phyloP scores from a whole-genome alignment of 1,284 basidiomycete species.

The Rhodotorula sp. region DNA sequence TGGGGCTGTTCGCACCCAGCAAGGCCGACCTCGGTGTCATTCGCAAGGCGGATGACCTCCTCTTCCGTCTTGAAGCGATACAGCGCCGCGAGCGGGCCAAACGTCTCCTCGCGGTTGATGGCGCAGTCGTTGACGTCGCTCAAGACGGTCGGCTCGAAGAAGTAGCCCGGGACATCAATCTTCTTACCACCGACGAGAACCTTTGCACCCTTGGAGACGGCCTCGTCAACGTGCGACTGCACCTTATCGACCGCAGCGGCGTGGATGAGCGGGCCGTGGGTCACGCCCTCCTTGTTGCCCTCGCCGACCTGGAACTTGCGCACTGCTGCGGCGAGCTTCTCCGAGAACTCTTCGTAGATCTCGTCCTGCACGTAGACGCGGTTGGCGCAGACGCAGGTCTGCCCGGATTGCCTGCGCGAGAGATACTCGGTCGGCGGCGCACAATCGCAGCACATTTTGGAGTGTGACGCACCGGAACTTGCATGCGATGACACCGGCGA shows the following conservation, averaged over 20 bases:
- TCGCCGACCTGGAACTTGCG: conserved; percentile 83
- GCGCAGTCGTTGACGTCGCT: conserved; percentile 41
- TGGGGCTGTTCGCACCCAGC: conserved; percentile 59
- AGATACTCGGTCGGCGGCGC: too few species aligned
- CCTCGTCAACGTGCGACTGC: conserved; percentile 79
- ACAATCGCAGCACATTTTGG: too few species aligned
- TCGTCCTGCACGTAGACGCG: conserved; percentile 53
- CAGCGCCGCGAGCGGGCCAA: conserved; percentile 45
- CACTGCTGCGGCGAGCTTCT: conserved; percentile 77
- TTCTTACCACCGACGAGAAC: conserved; percentile 80
- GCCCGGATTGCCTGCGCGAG: conserved; percentile 62
- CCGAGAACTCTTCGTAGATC: conserved; percentile 82
- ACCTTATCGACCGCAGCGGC: conserved; percentile 83
- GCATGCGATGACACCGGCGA: conserved; percentile 58
- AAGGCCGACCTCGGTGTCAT: conserved; percentile 79
- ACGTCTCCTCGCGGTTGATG: conserved; percentile 46
- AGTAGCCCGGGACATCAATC: conserved; percentile 27
- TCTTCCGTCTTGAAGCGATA: conserved; percentile 81
- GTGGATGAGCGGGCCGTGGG: conserved; percentile 94
- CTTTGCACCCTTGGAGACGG: conserved; percentile 77
- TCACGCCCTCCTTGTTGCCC: conserved; percentile 71
- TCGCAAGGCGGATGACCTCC: conserved; percentile 83
- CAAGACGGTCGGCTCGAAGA: conserved; percentile 43
- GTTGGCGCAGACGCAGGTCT: conserved; percentile 57
- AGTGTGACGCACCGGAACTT: conserved; percentile 70